Evolutionary conservation across 73 alveolate genomes (phyloP), one percentile per base, ranked within the genome.

Genomic region (Uronychia binucleata): DNA sequence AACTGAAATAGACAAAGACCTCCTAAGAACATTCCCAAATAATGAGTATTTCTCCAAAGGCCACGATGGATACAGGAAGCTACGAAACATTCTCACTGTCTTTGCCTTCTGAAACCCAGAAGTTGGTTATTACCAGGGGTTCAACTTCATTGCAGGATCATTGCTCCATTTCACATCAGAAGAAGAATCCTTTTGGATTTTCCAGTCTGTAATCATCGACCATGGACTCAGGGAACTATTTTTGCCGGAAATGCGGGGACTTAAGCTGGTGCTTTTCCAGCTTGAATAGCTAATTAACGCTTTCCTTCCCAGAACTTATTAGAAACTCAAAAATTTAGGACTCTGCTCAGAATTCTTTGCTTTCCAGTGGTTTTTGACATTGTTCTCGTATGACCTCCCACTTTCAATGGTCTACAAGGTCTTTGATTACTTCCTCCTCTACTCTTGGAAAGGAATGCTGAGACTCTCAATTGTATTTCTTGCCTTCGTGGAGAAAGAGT

Each of bases 31-130:
- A 13, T 67, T 67, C 78, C 78, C 78, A 28, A 5, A 67, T 28
- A 67, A 67, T 67, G 78, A 5, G 26, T 67, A 67, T 28, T 67
- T 67, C 30, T 13, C 78, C 13, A 67, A 67, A 67, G 78, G 78
- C 14, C 5, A 67, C 30, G 34, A 67, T 13, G 78, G 78, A 25
- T 67, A 67, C 78, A 67, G 32, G 26, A 28, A 67, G 13, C 26
- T 67, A 30, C 14, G 29, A 26, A 67, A 67, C 26, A 28, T 67
- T 67, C 78, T 67, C 26, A 5, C 29, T 1, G 5, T 13, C 30
- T 67, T 26, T 28, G 5, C 78, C 1, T 25, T 5, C 5, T 30
- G 1, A 13, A 5, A 67, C 29, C 32, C 29, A 67, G 14, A 5
- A 1, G 26, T 67, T 67, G 78, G 78, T 25, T 67, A 67, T 26